Evolutionary conservation across 2,329 filamentous ascomycete genomes (phyloP).

Genomic region (Pseudophaeomoniella oleicola): DNA sequence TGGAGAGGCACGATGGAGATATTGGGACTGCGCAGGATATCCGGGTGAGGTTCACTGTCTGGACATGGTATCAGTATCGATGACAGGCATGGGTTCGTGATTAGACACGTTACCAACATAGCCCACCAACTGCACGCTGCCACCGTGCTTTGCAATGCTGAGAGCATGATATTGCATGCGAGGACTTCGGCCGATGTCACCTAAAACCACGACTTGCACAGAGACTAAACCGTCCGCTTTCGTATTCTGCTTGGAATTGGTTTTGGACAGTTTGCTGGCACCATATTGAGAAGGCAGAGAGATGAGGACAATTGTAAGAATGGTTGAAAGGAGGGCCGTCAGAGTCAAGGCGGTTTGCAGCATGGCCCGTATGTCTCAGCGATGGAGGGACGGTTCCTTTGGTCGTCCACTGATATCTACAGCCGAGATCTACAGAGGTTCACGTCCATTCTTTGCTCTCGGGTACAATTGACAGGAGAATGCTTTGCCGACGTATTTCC

Average conservation of each 20-base stretch:
- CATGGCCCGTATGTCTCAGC: too few relatives aligned
- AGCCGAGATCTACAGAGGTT: too few relatives aligned
- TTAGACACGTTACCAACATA: constrained; percentile 65
- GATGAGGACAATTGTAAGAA: constrained; percentile 35
- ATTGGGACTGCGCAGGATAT: constrained; percentile 51
- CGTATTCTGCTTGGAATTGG: constrained; percentile 10
- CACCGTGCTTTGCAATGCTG: constrained; percentile 73
- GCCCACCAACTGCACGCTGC: constrained; percentile 70
- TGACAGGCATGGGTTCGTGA: neutral
- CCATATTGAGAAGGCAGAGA: constrained; percentile 39
- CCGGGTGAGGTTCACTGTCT: constrained; percentile 73
- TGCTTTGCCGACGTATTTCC: too few relatives aligned
- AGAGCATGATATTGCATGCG: constrained; percentile 98
- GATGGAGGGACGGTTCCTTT: too few relatives aligned
- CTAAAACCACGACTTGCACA: constrained; percentile 78
- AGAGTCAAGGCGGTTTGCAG: constrained; percentile 16
- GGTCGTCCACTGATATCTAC: too few relatives aligned
- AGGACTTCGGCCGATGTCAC: constrained; percentile 88
- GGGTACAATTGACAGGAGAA: too few relatives aligned
- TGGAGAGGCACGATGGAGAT: constrained; percentile 60
- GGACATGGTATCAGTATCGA: constrained; percentile 1
- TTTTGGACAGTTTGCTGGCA: constrained; percentile 7
- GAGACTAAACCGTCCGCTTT: constrained; percentile 24
- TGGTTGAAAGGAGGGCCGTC: constrained; percentile 23
- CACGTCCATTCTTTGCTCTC: too few relatives aligned